phyloP scores from a whole-genome alignment of 768 basidiomycete species.

The Holtermannia corniformis region DNA sequence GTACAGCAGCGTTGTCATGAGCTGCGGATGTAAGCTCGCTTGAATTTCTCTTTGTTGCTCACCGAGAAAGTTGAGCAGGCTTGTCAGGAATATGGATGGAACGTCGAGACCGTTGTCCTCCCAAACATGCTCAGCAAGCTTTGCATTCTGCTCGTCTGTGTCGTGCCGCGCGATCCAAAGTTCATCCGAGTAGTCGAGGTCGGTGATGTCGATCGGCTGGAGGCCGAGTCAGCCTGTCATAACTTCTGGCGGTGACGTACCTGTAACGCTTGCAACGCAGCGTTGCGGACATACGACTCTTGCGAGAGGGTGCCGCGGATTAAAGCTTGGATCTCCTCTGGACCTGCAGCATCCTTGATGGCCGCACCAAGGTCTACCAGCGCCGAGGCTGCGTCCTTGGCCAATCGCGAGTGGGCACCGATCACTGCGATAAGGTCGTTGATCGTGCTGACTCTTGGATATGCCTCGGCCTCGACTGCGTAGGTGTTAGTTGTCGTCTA shows the following conservation, averaged over 20 bases:
- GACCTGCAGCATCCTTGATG: conserved; percentile 55
- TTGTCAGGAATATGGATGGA: conserved; percentile 54
- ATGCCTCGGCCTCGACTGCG: conserved; percentile 59
- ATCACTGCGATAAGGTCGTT: conserved; percentile 63
- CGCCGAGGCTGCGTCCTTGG: conserved; percentile 71
- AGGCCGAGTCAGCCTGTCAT: not conserved
- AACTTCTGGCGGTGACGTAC: conserved; percentile 43
- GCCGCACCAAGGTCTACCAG: conserved; percentile 74
- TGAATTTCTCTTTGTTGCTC: too few species aligned
- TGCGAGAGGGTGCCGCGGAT: conserved; percentile 68
- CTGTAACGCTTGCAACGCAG: conserved; percentile 83
- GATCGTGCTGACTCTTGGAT: conserved; percentile 65
- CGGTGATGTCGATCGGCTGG: conserved; percentile 88
- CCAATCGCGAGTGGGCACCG: conserved; percentile 64
- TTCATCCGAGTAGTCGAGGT: conserved; percentile 82
- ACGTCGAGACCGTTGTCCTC: conserved; percentile 92
- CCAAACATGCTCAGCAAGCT: conserved; percentile 73
- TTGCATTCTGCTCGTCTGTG: conserved; percentile 74
- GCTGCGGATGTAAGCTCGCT: conserved; percentile 49
- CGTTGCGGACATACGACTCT: conserved; percentile 76
- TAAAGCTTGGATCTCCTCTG: conserved; percentile 57
- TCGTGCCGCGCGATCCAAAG: conserved; percentile 85
- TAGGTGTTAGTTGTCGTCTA: not conserved
- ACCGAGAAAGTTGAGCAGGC: conserved; percentile 64
- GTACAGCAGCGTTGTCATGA: conserved; percentile 71